Base-by-base conservation (phyloP, 1,139 yeast species). In the Kurtzmaniella quercitrusa region DNA sequence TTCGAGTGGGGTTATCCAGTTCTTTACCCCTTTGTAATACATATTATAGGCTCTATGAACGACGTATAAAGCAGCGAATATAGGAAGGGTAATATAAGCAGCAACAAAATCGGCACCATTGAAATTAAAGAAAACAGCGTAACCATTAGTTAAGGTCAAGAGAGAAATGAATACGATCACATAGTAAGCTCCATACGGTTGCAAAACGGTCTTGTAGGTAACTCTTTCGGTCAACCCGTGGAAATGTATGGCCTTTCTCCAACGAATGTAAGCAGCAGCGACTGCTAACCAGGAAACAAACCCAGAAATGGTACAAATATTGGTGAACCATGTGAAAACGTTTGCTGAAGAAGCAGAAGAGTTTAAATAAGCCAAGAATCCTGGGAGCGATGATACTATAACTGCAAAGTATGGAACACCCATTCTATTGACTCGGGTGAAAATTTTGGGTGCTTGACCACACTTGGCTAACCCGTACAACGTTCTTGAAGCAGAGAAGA, bases 291-390 rank as follows among this genome's bases (percentile, higher is more conserved):
- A 85, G 38, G 86, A 77, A 45, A 84, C 58, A 43, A 85, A 71
- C 41, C 90, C 91, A 38, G 84, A 80, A 50, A 84, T 80, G 27
- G 90, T 80, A 34, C 83, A 83, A 50, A 82, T 81, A 58, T 82
- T 83, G 43, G 85, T 82, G 50, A 85, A 80, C 70, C 85, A 83
- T 42, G 66, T 66, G 63, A 85, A 84, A n/a, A 82, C 77, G 23
- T 67, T 63, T 6, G 79, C 66, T 0, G 88, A 73, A 2, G 74
- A 63, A 1, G 78, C 63, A 0, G 85, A 71, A 37, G 75, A 75
- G 50, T 77, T 81, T 75, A 85, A 77, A 60, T 76, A 84, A 2
- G 88, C 79, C 52, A 84, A 69, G 40, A 73, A 66, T 43, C 84
- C 67, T 39, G 62, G 51, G 25, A 54, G 41, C 23, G 62, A 52